phyloP scores from a whole-genome alignment of 257 asterid genomes.

The Nicotiana paniculata region DNA sequence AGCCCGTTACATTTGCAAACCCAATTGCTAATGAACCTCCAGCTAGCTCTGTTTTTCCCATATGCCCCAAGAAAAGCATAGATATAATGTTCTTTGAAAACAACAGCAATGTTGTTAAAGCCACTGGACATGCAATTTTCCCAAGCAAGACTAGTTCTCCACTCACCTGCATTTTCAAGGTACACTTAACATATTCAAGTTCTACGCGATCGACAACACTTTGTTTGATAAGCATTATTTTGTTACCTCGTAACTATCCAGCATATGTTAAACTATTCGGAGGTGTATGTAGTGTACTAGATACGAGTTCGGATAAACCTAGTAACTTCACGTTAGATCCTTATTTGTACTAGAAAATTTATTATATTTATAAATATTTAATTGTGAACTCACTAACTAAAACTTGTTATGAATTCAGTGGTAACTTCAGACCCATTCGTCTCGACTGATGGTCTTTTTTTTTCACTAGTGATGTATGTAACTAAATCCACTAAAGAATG shows the following conservation, averaged over 20 bases:
- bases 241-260: neutral
- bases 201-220: neutral
- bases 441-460: no score
- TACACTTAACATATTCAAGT: neutral
- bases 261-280: neutral
- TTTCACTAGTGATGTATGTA: neutral
- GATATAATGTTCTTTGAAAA: conserved; percentile 73
- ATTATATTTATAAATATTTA: no score
- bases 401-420: no score
- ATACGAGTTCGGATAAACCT: no score
- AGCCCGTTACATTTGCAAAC: conserved; percentile 73
- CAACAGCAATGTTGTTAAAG: conserved; percentile 56
- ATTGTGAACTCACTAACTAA: no score
- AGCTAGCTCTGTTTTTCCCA: conserved; percentile 64
- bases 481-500: neutral
- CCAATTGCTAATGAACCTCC: conserved; percentile 86
- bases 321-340: no score
- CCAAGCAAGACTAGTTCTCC: conserved; percentile 45
- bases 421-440: no score
- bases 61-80: conserved; percentile 75
- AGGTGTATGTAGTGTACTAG: no score
- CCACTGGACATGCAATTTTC: conserved; percentile 63
- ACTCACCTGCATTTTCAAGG: conserved; percentile 26
- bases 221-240: neutral
- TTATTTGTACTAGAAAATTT: no score